phyloP scores from a whole-genome alignment of 2,329 filamentous ascomycete genomes.

The Blumeria graminis region DNA sequence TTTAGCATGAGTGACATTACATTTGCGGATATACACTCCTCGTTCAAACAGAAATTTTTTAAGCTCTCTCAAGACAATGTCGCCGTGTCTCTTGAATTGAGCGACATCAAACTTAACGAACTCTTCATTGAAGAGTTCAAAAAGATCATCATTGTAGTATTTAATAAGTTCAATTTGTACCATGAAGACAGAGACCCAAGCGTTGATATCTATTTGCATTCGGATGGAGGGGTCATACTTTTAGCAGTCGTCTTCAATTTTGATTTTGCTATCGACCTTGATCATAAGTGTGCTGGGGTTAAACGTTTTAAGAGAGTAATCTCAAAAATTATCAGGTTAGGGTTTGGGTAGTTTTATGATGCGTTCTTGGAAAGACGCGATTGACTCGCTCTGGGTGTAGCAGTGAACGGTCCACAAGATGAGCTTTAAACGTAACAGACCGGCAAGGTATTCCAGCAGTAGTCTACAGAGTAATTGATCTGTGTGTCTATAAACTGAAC shows the following conservation, averaged over 20 bases:
- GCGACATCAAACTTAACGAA: not conserved
- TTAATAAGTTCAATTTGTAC: not conserved
- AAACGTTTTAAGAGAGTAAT: not conserved
- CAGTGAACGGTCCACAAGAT: slow-evolving; percentile 1
- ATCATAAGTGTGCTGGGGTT: not conserved
- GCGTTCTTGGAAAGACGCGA: not conserved
- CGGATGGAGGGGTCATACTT: not conserved
- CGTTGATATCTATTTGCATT: not conserved
- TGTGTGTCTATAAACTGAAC: slow-evolving; percentile 1
- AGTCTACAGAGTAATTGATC: slow-evolving; percentile 1
- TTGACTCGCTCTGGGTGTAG: not conserved
- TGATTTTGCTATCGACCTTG: not conserved
- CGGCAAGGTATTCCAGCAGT: not conserved
- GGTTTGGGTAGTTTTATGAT: too few relatives aligned
- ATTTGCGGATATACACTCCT: not conserved
- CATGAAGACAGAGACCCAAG: not conserved
- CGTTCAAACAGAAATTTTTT: slow-evolving; percentile 1
- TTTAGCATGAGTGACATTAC: not conserved
- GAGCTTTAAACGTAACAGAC: slow-evolving; percentile 1
- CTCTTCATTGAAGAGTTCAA: slow-evolving; percentile 1
- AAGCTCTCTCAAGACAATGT: not conserved
- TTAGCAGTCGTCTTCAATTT: not conserved
- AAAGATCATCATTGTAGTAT: not conserved
- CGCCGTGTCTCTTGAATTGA: not conserved
- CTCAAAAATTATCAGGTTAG: not conserved